These are phyloP conservation scores for Canavalia ensiformis DNA, from an alignment of 306 rosid species.

Conservation along the genomic window DNA sequence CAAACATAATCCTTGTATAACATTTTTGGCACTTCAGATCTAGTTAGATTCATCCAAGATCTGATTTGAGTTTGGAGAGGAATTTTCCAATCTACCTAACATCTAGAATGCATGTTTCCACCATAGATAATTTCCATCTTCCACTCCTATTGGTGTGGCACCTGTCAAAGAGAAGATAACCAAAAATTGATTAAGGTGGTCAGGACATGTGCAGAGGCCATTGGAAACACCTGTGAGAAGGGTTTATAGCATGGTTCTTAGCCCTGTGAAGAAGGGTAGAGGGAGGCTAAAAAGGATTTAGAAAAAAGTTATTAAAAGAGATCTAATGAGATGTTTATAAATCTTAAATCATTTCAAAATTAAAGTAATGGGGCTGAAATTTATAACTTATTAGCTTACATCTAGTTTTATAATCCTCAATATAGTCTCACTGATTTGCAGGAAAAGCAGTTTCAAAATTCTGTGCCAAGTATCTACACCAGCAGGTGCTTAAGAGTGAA, in stretches of 20 bases:
- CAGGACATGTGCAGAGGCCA: too few relatives aligned
- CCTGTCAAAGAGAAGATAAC: too few relatives aligned
- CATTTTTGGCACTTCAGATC: constrained; percentile 26
- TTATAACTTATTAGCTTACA: constrained; percentile 17
- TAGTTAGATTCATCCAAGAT: constrained; percentile 1
- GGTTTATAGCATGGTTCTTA: too few relatives aligned
- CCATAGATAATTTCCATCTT: neutral
- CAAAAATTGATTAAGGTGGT: too few relatives aligned
- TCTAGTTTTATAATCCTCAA: constrained; percentile 40
- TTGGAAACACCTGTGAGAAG: too few relatives aligned
- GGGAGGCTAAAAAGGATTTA: too few relatives aligned
- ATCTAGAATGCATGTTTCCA: neutral
- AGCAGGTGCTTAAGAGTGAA: constrained; percentile 79
- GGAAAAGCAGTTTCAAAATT: constrained; percentile 97
- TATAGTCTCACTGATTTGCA: constrained; percentile 52
- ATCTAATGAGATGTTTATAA: neutral
- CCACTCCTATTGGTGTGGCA: too few relatives aligned
- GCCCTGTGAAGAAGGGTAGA: too few relatives aligned
- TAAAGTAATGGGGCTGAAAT: constrained; percentile 28
- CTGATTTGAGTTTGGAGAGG: constrained; percentile 18
- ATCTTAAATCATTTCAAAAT: constrained; percentile 19
- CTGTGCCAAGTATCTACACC: constrained; percentile 94
- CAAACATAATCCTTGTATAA: constrained; percentile 5
- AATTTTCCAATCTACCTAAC: constrained; percentile 31
- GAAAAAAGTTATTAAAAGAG: too few relatives aligned